Evolutionary conservation across 805 yeast species (phyloP), one percentile per base, ranked within the genome.

Genomic region (Barnettozyma sp.): DNA sequence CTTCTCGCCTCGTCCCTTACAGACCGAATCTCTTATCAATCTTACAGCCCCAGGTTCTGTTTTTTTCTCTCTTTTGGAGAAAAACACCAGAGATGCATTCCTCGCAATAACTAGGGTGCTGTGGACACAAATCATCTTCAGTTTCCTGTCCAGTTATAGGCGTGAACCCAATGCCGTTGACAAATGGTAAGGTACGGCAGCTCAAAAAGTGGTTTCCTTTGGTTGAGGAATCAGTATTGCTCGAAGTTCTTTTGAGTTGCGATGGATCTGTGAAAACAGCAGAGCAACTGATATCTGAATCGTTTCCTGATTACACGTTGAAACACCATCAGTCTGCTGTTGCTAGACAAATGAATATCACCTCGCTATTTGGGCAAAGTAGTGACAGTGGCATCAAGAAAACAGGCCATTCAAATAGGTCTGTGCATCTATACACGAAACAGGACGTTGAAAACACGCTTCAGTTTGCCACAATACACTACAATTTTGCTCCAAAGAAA

Each of bases 221-320:
- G 0, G 70, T 65, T 4, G 70, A 62, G 25, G 57, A 51, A 5
- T 63, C 54, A 3, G 54, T 60, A 0, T 52, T 78, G 4, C 49
- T 68, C 4, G 86, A 79, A 34, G 50, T 81, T 4, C 59, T 81
- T 10, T 34, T 66, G 1, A 57, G 70, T 0, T 77, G 82, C 46
- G 62, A 65, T 29, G 85, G 82, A 2, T 70, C 78, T 3, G 26
- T 76, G 1, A 52, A 56, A 7, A 39, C 52, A 8, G 70, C 76
- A 1, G 62, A 62, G 27, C 25, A 43, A 0, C 45, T 77, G 17
- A 50, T 78, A 12, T 49, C 58, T 20, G 71, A 68, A 33, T 43
- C 48, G n/a, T 45, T 40, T 20, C 49, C 46, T 13, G 38, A 39
- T 23, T 22, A 32, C 7, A 22, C 19, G 15, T 16, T 17, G 12